These are phyloP conservation scores for Gelatoporia subvermispora DNA, from an alignment of 768 basidiomycete species.

Conservation along the genomic window DNA sequence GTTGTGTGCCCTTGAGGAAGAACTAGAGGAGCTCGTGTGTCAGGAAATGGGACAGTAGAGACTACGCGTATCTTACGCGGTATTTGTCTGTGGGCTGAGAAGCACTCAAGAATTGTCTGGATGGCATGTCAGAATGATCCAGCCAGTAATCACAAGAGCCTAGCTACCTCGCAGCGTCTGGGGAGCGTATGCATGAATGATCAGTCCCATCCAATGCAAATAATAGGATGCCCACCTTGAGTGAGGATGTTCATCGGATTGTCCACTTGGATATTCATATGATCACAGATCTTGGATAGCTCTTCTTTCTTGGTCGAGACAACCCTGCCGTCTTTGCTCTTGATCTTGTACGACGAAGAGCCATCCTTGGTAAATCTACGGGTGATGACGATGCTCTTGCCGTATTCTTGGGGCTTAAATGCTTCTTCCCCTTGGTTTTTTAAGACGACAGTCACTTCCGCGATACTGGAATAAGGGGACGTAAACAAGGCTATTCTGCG, in stretches of 20 bases:
- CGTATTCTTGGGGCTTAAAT: conserved; percentile 80
- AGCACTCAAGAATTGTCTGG: conserved; percentile 72
- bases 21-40: conserved; percentile 46
- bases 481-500: conserved; percentile 1
- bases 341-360: conserved; percentile 77
- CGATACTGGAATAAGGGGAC: conserved; percentile 35
- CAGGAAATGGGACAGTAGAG: background rate
- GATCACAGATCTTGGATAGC: conserved; percentile 82
- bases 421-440: conserved; percentile 93
- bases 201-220: background rate
- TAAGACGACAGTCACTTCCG: conserved; percentile 76
- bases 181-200: too few relatives aligned
- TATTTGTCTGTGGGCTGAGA: conserved; percentile 85
- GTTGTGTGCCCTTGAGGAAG: conserved; percentile 90
- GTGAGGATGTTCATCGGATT: conserved; percentile 95
- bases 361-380: conserved; percentile 79
- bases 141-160: conserved; percentile 1
- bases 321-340: conserved; percentile 55
- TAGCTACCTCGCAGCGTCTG: conserved; percentile 30
- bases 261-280: conserved; percentile 96
- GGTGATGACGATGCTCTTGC: conserved; percentile 78
- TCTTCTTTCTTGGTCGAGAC: conserved; percentile 81
- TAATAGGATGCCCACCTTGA: conserved; percentile 46
- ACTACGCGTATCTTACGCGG: conserved; percentile 45
- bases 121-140: conserved; percentile 17